Evolutionary conservation across 148 eudicot genomes (phyloP), one percentile per base, ranked within the genome.

Genomic region (Simmondsia chinensis): DNA sequence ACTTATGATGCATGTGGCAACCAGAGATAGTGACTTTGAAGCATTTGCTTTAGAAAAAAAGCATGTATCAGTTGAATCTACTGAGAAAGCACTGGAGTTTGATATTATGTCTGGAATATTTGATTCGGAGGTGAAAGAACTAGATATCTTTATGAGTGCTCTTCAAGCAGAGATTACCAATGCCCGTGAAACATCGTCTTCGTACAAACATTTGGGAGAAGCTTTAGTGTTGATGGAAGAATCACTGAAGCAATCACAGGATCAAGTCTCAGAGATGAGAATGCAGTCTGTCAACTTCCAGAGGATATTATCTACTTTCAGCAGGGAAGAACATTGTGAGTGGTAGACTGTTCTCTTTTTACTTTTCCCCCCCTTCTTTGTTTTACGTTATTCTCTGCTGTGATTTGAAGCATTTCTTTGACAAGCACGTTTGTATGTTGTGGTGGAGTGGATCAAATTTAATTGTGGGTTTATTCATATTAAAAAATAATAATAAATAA

Each of bases 1-100:
- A 40, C 74, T 86, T 12, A 77, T 80, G 64, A 59, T 86, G 82
- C 87, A 77, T 48, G 87, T 93, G 56, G 79, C 77, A 20, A 69
- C 68, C 15, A 93, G 78, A 50, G 99, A 83, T 66, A 66, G 59
- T 60, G 87, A 86, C 51, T 73, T 79, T 60, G 99, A 86, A 75
- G 70, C 80, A 32, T 80, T 75, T 59, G 50, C 56, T 33, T 45
- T 40, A 8, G 82, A 53, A 27, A 53, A 63, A 44, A 83, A 73
- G 20, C 56, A 61, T 17, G 21, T 15, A 15, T 30, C 24, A 33
- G 61, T 64, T 43, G 73, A 57, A 48, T 53, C 70, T 51, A 56
- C 56, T 29, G 56, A 35, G 51, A 74, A 67, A 59, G 83, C 88
- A 48, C 39, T 86, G 50, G 77, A 93, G 55, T 86, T 79, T 53